Percentiles rank a stretch among this genome's conserved stretches.
phyloP scores from a whole-genome alignment of 2,329 filamentous ascomycete genomes.

The Penicillium sp. region DNA sequence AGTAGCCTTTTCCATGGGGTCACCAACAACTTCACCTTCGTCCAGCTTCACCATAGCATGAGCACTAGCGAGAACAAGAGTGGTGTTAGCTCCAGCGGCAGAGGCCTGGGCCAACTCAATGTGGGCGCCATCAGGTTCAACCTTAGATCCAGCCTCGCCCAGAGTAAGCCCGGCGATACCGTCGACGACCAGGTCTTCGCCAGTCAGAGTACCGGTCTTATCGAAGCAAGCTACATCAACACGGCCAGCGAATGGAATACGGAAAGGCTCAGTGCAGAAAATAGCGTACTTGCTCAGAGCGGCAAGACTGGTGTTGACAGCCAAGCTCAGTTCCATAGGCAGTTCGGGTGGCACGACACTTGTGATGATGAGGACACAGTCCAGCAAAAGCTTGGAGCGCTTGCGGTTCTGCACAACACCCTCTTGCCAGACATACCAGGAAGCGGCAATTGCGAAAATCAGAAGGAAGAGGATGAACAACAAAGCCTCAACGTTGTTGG shows the following conservation, averaged over 20 bases:
- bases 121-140: constrained; percentile 79
- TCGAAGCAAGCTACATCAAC: constrained; percentile 98
- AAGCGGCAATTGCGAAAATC: constrained; percentile 93
- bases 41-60: constrained; percentile 95
- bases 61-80: constrained; percentile 88
- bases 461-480: constrained; percentile 96
- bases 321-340: constrained; percentile 95
- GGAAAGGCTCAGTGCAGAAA: constrained; percentile 98
- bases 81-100: constrained; percentile 76
- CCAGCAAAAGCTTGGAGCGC: constrained; percentile 92
- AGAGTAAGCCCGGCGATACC: constrained; percentile 89
- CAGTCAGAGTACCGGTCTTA: constrained; percentile 95
- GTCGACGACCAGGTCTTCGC: constrained; percentile 94
- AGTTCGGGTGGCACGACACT: constrained; percentile 98
- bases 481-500: constrained; percentile 94
- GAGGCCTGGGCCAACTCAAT: constrained; percentile 73
- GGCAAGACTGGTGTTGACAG: constrained; percentile 95
- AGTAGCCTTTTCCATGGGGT: constrained; percentile 99
- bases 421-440: constrained; percentile 99
- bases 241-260: constrained; percentile 92
- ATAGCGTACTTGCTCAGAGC: constrained; percentile 94
- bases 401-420: constrained; percentile 93
- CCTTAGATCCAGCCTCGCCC: constrained; percentile 65
- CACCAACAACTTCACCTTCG: constrained; percentile 94
- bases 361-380: constrained; percentile 96